phyloP scores from a whole-genome alignment of 1,284 basidiomycete species.

The Volvariella volvacea region DNA sequence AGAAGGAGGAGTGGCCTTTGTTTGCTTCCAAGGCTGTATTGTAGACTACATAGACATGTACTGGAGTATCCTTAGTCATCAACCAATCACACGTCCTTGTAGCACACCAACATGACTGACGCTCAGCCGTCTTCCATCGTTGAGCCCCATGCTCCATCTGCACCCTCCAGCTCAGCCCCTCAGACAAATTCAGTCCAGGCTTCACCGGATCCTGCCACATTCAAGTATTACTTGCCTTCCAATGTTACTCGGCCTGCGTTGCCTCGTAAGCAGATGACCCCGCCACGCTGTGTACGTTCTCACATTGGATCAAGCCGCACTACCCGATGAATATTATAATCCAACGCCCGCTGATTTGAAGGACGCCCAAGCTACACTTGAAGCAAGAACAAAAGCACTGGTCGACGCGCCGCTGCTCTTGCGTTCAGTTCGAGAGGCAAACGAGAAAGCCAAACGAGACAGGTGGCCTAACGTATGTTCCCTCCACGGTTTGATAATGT shows the following conservation, averaged over 20 bases:
- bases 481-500: not conserved
- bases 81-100: no score
- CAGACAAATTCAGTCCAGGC: not conserved
- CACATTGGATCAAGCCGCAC: constrained; percentile 14
- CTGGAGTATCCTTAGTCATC: no score
- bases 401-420: constrained; percentile 73
- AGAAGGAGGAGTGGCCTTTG: no score
- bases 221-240: constrained; percentile 45
- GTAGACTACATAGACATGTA: no score
- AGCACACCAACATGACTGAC: no score
- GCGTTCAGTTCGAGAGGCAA: constrained; percentile 59
- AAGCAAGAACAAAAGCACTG: constrained; percentile 60
- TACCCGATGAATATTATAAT: constrained; percentile 70
- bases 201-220: constrained; percentile 14
- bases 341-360: constrained; percentile 73
- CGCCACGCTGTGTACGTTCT: not conserved
- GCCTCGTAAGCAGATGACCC: constrained; percentile 13
- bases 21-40: no score
- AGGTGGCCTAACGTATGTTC: constrained; percentile 65
- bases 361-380: constrained; percentile 57
- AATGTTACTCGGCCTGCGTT: constrained; percentile 12
- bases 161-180: not conserved
- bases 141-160: not conserved
- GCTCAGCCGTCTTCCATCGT: no score
- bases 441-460: constrained; percentile 52